Base-by-base conservation (phyloP, 2,329 filamentous ascomycete species). In the Fusarium pseudonygamai region DNA sequence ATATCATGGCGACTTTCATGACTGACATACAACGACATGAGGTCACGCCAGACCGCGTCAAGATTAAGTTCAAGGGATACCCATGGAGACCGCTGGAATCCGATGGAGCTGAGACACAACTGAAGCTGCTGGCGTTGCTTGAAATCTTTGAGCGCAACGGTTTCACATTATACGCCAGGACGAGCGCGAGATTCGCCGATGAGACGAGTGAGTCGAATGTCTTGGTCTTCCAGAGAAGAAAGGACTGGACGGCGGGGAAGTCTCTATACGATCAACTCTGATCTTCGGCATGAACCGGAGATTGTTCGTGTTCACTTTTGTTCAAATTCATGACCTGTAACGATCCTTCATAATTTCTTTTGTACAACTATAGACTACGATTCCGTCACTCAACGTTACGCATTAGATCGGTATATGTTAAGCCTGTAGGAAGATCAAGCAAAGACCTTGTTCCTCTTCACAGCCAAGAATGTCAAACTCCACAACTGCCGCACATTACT, bases 401-500 rank as follows among this genome's bases (percentile, higher is more conserved):
- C 13, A 10, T 4, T 34, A 11, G 1, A 4, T 37, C 10, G 7
- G 18, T n/a, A 15, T 11, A 24, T 3, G 9, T 26, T 18, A 34
- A 32, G 14, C 10, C 2, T 10, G 5, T 13, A 24, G 10, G 11
- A 8, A 20, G 5, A 9, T 45, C 4, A 66, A 2, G 18, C 24
- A 26, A 61, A 71, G 0, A 6, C 5, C 9, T 47, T 52, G 2
- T 70, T 66, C n/a, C 73, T 69, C 32, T 50, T 75, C 2, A 75
- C 67, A 2, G 73, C 73, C 8, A 75, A 59, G 12, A 75, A 75
- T 3, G 65, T 72, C 14, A 75, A 46, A 47, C 73, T 75, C 73
- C 73, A 75, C 4, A 75, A 50, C n/a, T 75, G 73, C 7, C 73
- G 37, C 7, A 75, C 64, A 26, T 75, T 74, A 15, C 73, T 74